Conservation (phyloP, 257 asterid genomes). For the Nicotiana paniculata region DNA sequence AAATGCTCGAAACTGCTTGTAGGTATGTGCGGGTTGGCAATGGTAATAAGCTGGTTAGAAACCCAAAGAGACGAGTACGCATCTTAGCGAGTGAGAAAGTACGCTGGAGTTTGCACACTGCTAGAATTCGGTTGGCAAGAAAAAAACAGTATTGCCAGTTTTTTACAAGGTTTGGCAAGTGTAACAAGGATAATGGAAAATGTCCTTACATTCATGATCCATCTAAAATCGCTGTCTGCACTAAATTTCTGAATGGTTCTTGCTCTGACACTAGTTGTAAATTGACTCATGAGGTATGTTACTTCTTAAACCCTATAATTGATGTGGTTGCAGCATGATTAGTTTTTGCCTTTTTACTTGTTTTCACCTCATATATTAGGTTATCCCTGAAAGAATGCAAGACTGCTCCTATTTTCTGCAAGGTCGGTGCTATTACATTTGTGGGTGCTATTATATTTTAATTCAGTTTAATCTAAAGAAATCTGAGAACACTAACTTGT, state of each 20-base stretch:
- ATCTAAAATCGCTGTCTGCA: slow-evolving; percentile 88
- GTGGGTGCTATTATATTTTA: background rate
- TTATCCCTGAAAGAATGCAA: slow-evolving; percentile 95
- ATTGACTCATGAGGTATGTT: slow-evolving; percentile 87
- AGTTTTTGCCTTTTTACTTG: background rate
- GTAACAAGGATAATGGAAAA: slow-evolving; percentile 86
- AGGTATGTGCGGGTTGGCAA: slow-evolving; percentile 87
- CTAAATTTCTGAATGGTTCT: slow-evolving; percentile 75
- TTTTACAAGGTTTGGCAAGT: slow-evolving; percentile 85
- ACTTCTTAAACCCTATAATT: background rate
- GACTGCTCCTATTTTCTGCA: slow-evolving; percentile 90
- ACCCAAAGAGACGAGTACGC: slow-evolving; percentile 89
- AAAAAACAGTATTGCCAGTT: slow-evolving; percentile 86
- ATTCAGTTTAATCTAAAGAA: background rate
- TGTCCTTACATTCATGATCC: slow-evolving; percentile 82
- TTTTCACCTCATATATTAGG: slow-evolving; percentile 37
- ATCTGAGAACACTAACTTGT: slow-evolving; percentile 16
- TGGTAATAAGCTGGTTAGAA: slow-evolving; percentile 88
- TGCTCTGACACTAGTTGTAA: slow-evolving; percentile 66
- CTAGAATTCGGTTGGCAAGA: slow-evolving; percentile 77
- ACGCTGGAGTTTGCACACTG: slow-evolving; percentile 95
- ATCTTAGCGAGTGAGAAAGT: slow-evolving; percentile 82
- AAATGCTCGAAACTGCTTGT: slow-evolving; percentile 20
- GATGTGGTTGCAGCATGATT: background rate
- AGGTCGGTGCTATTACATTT: slow-evolving; percentile 40